These are phyloP conservation scores for Colletotrichum nymphaeae DNA, from an alignment of 2,329 filamentous ascomycete genomes.

Conservation along the genomic window DNA sequence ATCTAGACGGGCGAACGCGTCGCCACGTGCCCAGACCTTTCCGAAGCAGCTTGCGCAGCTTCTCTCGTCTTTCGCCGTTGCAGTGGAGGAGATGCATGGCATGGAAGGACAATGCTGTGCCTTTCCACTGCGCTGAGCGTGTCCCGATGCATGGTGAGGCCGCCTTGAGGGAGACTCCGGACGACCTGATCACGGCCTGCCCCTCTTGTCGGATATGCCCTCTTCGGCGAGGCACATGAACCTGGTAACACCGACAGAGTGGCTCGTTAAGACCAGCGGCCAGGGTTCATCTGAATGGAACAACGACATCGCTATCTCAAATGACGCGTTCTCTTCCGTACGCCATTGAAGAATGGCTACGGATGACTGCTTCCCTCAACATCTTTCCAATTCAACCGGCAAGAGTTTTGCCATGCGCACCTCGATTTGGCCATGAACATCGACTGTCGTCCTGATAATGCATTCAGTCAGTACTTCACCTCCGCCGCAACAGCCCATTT, in stretches of 20 bases:
- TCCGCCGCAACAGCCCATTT: background rate
- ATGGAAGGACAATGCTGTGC: background rate
- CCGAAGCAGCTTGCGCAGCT: conserved; percentile 2
- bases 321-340: conserved; percentile 9
- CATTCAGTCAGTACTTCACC: background rate
- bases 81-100: background rate
- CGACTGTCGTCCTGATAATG: background rate
- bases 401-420: background rate
- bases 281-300: conserved; percentile 9
- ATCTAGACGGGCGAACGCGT: background rate
- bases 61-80: background rate
- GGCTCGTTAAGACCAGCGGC: background rate
- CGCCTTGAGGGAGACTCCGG: conserved; percentile 10
- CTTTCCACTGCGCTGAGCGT: background rate
- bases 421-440: background rate
- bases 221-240: conserved; percentile 23
- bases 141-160: conserved; percentile 8
- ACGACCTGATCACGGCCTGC: conserved; percentile 3
- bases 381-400: background rate
- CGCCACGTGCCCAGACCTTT: conserved; percentile 19
- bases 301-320: background rate
- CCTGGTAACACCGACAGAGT: conserved; percentile 14
- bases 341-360: background rate
- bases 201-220: conserved; percentile 2
- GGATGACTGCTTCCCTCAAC: background rate